phyloP scores from a whole-genome alignment of 331 rosid species.

The Rhamnella rubrinervis region DNA sequence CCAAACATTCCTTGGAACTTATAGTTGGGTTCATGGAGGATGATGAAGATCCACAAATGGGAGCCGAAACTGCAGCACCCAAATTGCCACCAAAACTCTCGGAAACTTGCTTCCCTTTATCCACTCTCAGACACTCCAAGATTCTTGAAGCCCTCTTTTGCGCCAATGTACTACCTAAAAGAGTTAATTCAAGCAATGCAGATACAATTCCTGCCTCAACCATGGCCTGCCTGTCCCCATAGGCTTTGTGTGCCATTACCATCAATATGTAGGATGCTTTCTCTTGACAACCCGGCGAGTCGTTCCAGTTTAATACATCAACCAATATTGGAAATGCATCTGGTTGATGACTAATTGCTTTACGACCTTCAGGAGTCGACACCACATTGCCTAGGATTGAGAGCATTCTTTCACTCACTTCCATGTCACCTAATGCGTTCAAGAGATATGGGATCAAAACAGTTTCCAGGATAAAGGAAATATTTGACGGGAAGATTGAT shows the following conservation, averaged over 20 bases:
- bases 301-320: conserved; percentile 86
- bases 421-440: conserved; percentile 74
- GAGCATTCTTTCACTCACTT: conserved; percentile 74
- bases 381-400: conserved; percentile 74
- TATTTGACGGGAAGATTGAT: conserved; percentile 58
- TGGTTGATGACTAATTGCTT: conserved; percentile 50
- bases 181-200: conserved; percentile 81
- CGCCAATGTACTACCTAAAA: conserved; percentile 80
- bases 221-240: conserved; percentile 87
- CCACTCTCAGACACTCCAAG: conserved; percentile 72
- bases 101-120: conserved; percentile 86
- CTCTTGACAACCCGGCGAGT: conserved; percentile 91
- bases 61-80: conserved; percentile 71
- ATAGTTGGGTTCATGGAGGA: conserved; percentile 43
- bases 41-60: conserved; percentile 70
- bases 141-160: conserved; percentile 97
- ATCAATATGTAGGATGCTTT: conserved; percentile 81
- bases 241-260: conserved; percentile 91
- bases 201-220: conserved; percentile 80
- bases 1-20: conserved; percentile 42
- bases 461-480: conserved; percentile 67
- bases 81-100: conserved; percentile 50
- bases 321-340: conserved; percentile 59
- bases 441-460: conserved; percentile 58
- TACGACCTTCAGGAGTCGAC: conserved; percentile 77